A percentile compares a stretch with the other conserved stretches of the same genome.
These are phyloP conservation scores for Hypoxylon fragiforme DNA, from an alignment of 495 filamentous ascomycete species.

Conservation along the genomic window DNA sequence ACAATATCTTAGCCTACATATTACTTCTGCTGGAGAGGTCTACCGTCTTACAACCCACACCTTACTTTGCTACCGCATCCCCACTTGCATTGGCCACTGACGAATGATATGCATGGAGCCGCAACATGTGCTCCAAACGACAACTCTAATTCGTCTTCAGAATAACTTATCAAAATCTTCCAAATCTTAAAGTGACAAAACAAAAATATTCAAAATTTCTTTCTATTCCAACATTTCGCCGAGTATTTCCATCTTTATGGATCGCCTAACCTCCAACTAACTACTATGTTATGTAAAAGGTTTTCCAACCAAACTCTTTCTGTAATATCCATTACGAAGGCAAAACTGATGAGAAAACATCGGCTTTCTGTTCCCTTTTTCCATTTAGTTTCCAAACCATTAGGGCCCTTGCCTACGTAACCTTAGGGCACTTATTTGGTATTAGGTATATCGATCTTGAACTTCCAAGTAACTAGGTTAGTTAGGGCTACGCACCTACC, in stretches of 20 bases:
- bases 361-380: constrained; percentile 28
- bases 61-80: background rate
- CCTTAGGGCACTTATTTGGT: background rate
- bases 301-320: constrained; percentile 25
- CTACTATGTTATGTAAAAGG: no score
- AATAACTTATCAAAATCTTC: no score
- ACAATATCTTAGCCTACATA: no score
- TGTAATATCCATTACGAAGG: constrained; percentile 1
- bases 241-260: no score
- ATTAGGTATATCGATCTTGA: constrained; percentile 27
- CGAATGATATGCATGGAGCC: constrained; percentile 28
- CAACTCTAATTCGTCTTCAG: constrained; percentile 37
- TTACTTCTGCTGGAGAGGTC: no score
- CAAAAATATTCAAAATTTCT: no score
- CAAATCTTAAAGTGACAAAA: no score
- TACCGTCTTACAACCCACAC: background rate
- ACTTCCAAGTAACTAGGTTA: no score
- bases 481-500: no score
- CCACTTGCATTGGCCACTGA: constrained; percentile 1
- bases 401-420: no score
- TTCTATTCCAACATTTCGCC: no score
- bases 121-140: constrained; percentile 32
- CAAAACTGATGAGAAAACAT: background rate
- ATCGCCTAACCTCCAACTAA: no score
- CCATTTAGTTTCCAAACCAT: constrained; percentile 28